Evolutionary conservation across 176 grass and related monocot genomes (phyloP), one percentile per base, ranked within the genome.

Genomic region (Musa schizocarpa): DNA sequence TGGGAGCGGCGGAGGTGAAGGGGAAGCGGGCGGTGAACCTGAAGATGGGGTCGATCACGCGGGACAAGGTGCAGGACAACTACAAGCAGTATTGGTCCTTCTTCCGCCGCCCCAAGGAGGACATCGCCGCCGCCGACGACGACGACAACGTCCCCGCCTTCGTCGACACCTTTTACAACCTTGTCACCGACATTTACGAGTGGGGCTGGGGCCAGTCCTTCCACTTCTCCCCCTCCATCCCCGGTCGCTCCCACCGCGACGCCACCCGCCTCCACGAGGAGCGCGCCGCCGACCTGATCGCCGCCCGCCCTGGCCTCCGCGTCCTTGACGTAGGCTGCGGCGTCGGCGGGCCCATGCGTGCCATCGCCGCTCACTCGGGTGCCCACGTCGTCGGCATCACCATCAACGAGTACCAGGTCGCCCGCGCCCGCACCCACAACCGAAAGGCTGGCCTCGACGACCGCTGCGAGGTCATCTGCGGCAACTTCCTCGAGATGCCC

Each of bases 61-160:
- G 58, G 25, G 93, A 93, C 77, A 90, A 92, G 53, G 90, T 97
- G 13, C 68, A 93, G 83, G 93, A 93, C 87, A 97, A 97, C 71
- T 97, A 90, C 83, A 93, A 88, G 23, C 93, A 97, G 93, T 93
- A 93, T 79, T 97, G 93, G 93, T 97, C 93, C 87, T 97, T 93
- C 87, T 97, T 97, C 82, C 85, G 87, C 74, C 82, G 86, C n/a
- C 85, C 87, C 69, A 88, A 90, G 87, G 93, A 97, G 54, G 51
- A 52, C 62, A 50, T 84, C 71, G 68, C 74, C n/a, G 75, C 78
- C 22, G 85, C 86, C 2, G 75, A 88, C 14, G 86, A 89, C 14
- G 89, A 85, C 11, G 89, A 93, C 71, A 87, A 85, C 78, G 90
- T 98, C 49, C 94, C 94, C 1, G 90, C 77, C 74, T 98, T 98